Conservation (phyloP, 1,139 yeast genomes). For the Taphrina communis region DNA sequence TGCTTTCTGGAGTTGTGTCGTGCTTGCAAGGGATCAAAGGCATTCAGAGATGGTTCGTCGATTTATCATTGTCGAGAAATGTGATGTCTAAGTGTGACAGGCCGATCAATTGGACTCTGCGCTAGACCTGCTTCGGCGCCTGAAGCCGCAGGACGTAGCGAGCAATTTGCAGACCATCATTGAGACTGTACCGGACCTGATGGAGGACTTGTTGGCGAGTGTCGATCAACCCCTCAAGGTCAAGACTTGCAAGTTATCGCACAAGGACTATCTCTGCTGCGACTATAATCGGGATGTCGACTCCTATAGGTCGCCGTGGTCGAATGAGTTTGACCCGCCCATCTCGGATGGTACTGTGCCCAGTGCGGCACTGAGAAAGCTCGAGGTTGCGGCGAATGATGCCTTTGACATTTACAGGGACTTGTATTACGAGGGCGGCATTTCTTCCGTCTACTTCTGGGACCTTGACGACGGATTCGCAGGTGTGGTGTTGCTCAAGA, state of each 20-base stretch:
- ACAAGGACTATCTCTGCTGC: conserved; percentile 78
- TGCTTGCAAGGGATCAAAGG: too few relatives aligned
- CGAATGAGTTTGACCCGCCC: conserved; percentile 76
- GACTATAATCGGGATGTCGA: conserved; percentile 97
- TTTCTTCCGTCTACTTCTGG: conserved; percentile 92
- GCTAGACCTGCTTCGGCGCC: conserved; percentile 80
- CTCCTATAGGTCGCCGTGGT: conserved; percentile 90
- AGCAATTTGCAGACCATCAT: conserved; percentile 71
- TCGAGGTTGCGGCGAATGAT: conserved; percentile 83
- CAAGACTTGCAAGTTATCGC: conserved; percentile 62
- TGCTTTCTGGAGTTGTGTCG: not conserved
- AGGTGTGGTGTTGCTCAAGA: conserved; percentile 87
- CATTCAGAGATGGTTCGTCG: too few relatives aligned
- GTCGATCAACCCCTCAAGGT: conserved; percentile 83
- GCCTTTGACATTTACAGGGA: conserved; percentile 93
- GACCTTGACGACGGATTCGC: conserved; percentile 75
- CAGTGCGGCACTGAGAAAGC: conserved; percentile 65
- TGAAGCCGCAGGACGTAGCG: conserved; percentile 75
- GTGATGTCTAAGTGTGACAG: not conserved
- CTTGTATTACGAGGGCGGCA: conserved; percentile 90
- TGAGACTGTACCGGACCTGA: conserved; percentile 76
- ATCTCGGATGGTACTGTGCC: conserved; percentile 75
- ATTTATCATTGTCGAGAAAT: not conserved
- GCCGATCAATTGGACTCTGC: conserved; percentile 85
- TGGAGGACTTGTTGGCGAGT: conserved; percentile 83